Evolutionary conservation across 169 alveolate species (phyloP), one percentile per base, ranked within the genome.

Genomic region (Perkinsus olseni): DNA sequence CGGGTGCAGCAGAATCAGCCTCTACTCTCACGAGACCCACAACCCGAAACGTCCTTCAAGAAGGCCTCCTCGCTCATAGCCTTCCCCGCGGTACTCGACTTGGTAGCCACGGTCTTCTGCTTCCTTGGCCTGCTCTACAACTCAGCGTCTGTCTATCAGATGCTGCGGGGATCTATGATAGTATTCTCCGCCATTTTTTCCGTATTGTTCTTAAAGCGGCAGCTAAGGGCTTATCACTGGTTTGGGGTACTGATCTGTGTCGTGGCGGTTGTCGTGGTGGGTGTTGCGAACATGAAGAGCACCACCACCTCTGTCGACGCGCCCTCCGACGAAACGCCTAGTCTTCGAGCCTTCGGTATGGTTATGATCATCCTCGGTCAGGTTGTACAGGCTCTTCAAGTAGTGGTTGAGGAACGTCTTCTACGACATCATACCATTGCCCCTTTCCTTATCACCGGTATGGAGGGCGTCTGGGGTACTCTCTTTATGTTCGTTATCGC

Each of bases 101-200:
- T 91, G 38, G 74, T 91, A 6, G 39, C 92, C 38, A 38, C 92
- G 31, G 92, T 62, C 37, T 38, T 91, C 38, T 38, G 50, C 92
- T 91, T 91, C 92, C 39, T 91, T 11, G 92, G 92, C 13, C 37
- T 91, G 92, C 92, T 91, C 37, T 91, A 91, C 37, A 91, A 38
- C 48, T 91, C 92, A 38, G 92, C 92, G 37, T 91, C 92, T 37
- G 92, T 91, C 38, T 91, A 40, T 38, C 92, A 91, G 48, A 91
- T 91, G 92, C 20, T 91, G 34, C 28, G 92, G 0, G 92, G 92
- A 8, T 36, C 51, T 24, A 91, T 91, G 92, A 38, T 38, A 28
- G 37, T 91, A 34, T 91, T 91, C 37, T 91, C 92, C 74, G 92
- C 92, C 36, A 21, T 91, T 3, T 40, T 91, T 31, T 38, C 74